Percentiles rank a stretch among this genome's conserved stretches.
Conservation (phyloP, 768 basidiomycete species). For the Amanita pallidorosea region DNA sequence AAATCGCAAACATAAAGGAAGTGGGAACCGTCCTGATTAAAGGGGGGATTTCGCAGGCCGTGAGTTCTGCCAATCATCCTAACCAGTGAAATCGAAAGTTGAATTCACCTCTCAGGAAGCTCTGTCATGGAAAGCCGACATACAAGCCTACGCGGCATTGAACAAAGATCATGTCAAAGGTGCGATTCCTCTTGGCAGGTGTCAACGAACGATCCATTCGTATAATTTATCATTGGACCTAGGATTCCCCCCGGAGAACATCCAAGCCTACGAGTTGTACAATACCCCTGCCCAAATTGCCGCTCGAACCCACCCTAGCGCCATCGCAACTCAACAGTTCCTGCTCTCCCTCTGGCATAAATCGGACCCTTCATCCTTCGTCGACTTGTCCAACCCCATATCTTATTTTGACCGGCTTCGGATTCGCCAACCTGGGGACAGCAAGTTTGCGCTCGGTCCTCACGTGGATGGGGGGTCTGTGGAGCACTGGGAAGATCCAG, state of each 20-base stretch:
- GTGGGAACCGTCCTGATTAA: slow-evolving; percentile 47
- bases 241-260: slow-evolving; percentile 60
- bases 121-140: slow-evolving; percentile 41
- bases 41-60: slow-evolving; percentile 45
- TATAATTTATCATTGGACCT: not conserved
- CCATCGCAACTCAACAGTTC: slow-evolving; percentile 45
- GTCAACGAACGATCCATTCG: not conserved
- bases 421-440: slow-evolving; percentile 63
- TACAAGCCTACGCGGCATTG: slow-evolving; percentile 41
- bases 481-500: slow-evolving; percentile 46
- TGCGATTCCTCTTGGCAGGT: slow-evolving; percentile 8
- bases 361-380: slow-evolving; percentile 26
- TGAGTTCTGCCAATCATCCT: slow-evolving; percentile 12
- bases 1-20: slow-evolving; percentile 32
- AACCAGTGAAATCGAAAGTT: slow-evolving; percentile 4
- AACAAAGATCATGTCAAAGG: slow-evolving; percentile 41
- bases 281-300: slow-evolving; percentile 50
- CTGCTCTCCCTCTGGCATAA: slow-evolving; percentile 53
- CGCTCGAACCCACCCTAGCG: slow-evolving; percentile 57
- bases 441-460: slow-evolving; percentile 55
- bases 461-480: slow-evolving; percentile 44
- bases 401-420: slow-evolving; percentile 71
- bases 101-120: slow-evolving; percentile 33
- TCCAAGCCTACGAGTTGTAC: slow-evolving; percentile 70
- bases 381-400: slow-evolving; percentile 48